Evolutionary conservation across 1,139 yeast genomes (phyloP).

Genomic region (Scheffersomyces cryptocercus): DNA sequence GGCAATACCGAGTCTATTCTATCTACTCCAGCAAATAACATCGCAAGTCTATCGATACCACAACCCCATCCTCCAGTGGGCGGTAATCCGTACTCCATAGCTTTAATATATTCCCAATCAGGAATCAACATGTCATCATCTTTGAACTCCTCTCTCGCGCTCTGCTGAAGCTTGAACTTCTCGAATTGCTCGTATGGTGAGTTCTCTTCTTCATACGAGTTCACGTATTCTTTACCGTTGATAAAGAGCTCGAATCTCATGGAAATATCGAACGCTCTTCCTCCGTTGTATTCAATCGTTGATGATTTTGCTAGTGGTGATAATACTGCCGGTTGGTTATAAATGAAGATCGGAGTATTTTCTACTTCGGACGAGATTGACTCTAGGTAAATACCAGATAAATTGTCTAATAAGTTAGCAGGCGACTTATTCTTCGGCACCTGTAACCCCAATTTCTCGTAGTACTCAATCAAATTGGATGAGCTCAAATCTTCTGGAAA

Average conservation of each 20-base stretch:
- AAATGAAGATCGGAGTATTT: conserved; percentile 65
- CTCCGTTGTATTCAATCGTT: conserved; percentile 20
- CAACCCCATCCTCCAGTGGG: conserved; percentile 99
- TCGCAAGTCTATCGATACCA: conserved; percentile 85
- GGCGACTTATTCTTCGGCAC: conserved; percentile 53
- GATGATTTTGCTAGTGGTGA: conserved; percentile 86
- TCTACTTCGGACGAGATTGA: conserved; percentile 44
- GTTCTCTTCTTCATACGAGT: conserved; percentile 97
- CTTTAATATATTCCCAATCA: conserved; percentile 68
- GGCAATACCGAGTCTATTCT: conserved; percentile 80
- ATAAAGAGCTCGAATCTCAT: conserved; percentile 83
- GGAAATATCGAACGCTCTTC: conserved; percentile 48
- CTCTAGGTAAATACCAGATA: conserved; percentile 67
- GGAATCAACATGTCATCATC: conserved; percentile 71
- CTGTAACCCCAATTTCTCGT: conserved; percentile 23
- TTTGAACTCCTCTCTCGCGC: conserved; percentile 42
- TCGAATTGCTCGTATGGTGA: conserved; percentile 67
- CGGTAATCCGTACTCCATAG: conserved; percentile 91
- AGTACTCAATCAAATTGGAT: conserved; percentile 39
- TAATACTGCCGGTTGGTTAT: conserved; percentile 80
- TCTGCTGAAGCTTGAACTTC: conserved; percentile 63
- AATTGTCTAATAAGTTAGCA: conserved; percentile 60
- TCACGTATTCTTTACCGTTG: conserved; percentile 77
- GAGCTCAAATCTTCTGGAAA: conserved; percentile 44
- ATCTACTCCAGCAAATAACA: conserved; percentile 65